These are phyloP conservation scores for Rhynchosporium graminicola DNA, from an alignment of 2,329 filamentous ascomycete species.

Conservation along the genomic window DNA sequence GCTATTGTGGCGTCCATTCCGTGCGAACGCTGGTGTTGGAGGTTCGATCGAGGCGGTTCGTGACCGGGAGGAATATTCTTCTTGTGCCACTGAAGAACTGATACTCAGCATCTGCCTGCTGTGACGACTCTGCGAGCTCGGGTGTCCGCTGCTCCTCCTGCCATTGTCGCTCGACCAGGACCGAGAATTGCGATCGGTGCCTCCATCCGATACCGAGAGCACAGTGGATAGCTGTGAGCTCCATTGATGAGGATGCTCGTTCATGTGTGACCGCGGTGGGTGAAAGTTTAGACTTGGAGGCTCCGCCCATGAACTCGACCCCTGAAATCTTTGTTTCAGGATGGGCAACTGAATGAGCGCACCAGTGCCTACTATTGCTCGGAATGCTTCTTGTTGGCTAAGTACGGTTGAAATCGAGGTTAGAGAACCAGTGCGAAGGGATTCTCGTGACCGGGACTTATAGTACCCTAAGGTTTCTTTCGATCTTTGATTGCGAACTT, in stretches of 20 bases:
- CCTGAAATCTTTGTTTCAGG: slow-evolving; percentile 25
- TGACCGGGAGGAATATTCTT: slow-evolving; percentile 27
- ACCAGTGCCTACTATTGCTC: slow-evolving; percentile 36
- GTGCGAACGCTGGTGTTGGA: slow-evolving; percentile 48
- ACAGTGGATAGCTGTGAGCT: slow-evolving; percentile 66
- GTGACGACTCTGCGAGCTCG: slow-evolving; percentile 50
- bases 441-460: slow-evolving; percentile 54
- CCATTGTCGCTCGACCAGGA: slow-evolving; percentile 46
- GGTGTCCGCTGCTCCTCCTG: slow-evolving; percentile 52
- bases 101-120: slow-evolving; percentile 60
- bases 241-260: slow-evolving; percentile 58
- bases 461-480: slow-evolving; percentile 52
- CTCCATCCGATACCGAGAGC: slow-evolving; percentile 60
- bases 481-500: slow-evolving; percentile 49
- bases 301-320: slow-evolving; percentile 41
- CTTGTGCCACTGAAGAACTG: slow-evolving; percentile 47
- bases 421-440: slow-evolving; percentile 54
- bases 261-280: slow-evolving; percentile 46
- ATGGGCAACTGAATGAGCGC: slow-evolving; percentile 34
- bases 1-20: slow-evolving; percentile 39
- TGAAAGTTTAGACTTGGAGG: slow-evolving; percentile 34
- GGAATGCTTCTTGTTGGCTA: slow-evolving; percentile 38
- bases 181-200: slow-evolving; percentile 50
- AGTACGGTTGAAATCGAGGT: slow-evolving; percentile 58
- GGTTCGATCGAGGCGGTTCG: slow-evolving; percentile 48